Conservation (phyloP, 139 green algal species). For the Asterochloris erici region DNA sequence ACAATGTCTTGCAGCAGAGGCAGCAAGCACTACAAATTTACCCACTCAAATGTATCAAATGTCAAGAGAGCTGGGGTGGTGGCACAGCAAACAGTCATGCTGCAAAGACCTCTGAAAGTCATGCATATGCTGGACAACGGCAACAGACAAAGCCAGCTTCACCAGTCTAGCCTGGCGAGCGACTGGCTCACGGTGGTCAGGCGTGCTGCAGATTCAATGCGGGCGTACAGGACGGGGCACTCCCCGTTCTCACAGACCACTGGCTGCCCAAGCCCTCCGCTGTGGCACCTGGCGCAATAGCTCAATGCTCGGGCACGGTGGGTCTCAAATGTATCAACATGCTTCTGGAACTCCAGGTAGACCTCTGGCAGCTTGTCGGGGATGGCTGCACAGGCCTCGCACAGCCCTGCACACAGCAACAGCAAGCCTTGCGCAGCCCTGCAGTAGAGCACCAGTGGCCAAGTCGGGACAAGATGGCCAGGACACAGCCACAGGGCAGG, state of each 20-base stretch:
- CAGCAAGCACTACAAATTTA: too few relatives aligned
- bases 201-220: constrained; percentile 21
- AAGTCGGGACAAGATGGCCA: too few relatives aligned
- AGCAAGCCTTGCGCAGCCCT: too few relatives aligned
- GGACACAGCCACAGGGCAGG: too few relatives aligned
- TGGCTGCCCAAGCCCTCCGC: constrained; percentile 32
- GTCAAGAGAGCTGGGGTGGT: too few relatives aligned
- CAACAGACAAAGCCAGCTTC: neutral
- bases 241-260: constrained; percentile 71
- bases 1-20: too few relatives aligned
- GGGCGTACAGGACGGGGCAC: constrained; percentile 51
- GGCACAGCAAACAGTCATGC: too few relatives aligned
- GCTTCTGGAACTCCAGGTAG: constrained; percentile 14
- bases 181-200: constrained; percentile 6
- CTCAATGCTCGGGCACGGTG: constrained; percentile 1
- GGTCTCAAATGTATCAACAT: constrained; percentile 18
- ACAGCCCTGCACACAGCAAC: constrained; percentile 29
- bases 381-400: constrained; percentile 28
- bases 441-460: too few relatives aligned
- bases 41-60: too few relatives aligned
- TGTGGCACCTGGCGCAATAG: constrained; percentile 61
- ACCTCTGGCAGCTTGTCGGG: constrained; percentile 19
- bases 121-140: neutral
- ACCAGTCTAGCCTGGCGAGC: constrained; percentile 32
- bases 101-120: too few relatives aligned